Base-by-base conservation (phyloP, 2,329 filamentous ascomycete genomes). In the Lecanicillium sp. region DNA sequence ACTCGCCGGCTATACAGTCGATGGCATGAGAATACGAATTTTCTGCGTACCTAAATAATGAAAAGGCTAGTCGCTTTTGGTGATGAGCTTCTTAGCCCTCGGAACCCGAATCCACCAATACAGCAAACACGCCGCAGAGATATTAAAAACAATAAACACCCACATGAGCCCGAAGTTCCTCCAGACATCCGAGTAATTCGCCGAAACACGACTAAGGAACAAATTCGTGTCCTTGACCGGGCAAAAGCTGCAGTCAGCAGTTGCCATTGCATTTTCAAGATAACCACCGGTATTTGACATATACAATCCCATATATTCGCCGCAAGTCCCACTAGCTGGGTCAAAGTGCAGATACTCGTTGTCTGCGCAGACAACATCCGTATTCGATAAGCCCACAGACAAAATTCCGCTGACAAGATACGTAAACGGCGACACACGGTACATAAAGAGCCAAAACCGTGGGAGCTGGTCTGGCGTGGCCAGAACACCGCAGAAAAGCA, bases 391-490 rank as follows among this genome's bases (percentile, higher is more conserved):
- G 3, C 76, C 85, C 1, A 74, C 75, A 0, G 80, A 72, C 0
- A 90, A 58, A 64, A 94, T 78, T 16, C 80, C 84, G 9, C 73
- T 72, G 18, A 90, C 76, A 13, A 92, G 65, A 56, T 94, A 95
- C 0, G 83, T 89, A 50, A 95, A 84, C 0, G 88, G 87, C 0
- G 81, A 87, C 35, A 88, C 63, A 33, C 53, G 48, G 19, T 52
- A 51, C 80, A 88, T 85, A 67, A 87, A 87, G 49, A 82, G 79
- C 83, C 85, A 90, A 70, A 89, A 88, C 5, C 74, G 64, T 0
- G 85, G 83, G 25, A 90, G 71, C 3, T 62, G 58, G 3, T 63
- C 58, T 0, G 82, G 80, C 5, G 66, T 64, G 19, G 79, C 78
- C 45, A 94, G 72, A 35, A 92, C 81, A 69, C 81, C 71, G 52